phyloP scores from a whole-genome alignment of 305 asterid species.

The Lippia alba region DNA sequence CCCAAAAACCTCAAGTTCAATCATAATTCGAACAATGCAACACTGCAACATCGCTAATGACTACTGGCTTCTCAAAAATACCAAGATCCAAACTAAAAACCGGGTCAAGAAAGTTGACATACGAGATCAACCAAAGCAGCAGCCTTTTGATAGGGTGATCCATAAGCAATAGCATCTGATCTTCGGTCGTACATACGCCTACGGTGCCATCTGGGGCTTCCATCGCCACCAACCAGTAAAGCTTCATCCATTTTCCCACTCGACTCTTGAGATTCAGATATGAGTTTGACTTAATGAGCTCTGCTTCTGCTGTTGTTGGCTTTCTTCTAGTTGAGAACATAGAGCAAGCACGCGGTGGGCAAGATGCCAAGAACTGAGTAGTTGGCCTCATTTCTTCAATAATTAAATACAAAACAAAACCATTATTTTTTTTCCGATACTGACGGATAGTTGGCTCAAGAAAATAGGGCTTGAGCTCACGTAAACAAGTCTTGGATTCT shows the following conservation, averaged over 20 bases:
- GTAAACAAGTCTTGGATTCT: too few species aligned
- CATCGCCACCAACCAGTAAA: slow-evolving; percentile 48
- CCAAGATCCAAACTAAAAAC: slow-evolving; percentile 23
- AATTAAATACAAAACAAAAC: too few species aligned
- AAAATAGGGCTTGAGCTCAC: too few species aligned
- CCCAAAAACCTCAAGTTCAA: slow-evolving; percentile 13
- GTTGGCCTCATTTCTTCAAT: slow-evolving; percentile 4
- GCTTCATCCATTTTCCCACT: slow-evolving; percentile 55
- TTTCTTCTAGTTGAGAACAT: neutral
- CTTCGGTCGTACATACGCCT: slow-evolving; percentile 42
- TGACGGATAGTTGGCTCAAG: too few species aligned
- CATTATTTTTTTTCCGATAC: too few species aligned
- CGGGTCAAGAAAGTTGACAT: slow-evolving; percentile 35
- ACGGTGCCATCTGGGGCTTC: slow-evolving; percentile 34
- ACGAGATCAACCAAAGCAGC: slow-evolving; percentile 99
- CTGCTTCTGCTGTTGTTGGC: neutral
- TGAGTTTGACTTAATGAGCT: slow-evolving; percentile 32
- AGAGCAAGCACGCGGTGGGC: slow-evolving; percentile 39
- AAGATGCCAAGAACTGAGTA: slow-evolving; percentile 23
- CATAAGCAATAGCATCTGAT: slow-evolving; percentile 79
- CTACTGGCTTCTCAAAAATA: neutral
- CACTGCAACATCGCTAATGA: slow-evolving; percentile 22
- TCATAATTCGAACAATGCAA: neutral
- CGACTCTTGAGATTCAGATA: slow-evolving; percentile 38
- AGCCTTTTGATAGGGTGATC: slow-evolving; percentile 83